phyloP scores from a whole-genome alignment of 352 stramenopile species.

The Stephanocyclus meneghinianus region DNA sequence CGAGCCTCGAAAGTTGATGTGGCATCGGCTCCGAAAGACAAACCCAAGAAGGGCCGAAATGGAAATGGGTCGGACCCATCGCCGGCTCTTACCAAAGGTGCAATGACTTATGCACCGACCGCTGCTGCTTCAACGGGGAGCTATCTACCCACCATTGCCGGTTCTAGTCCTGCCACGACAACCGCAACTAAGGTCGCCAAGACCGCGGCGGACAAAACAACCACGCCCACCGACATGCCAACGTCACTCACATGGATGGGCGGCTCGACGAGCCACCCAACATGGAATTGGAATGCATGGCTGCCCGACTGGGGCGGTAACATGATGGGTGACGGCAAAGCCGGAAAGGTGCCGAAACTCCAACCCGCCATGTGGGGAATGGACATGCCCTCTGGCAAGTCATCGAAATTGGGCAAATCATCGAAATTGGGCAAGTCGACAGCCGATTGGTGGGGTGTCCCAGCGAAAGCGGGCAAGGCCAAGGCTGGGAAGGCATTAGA shows the following conservation, averaged over 20 bases:
- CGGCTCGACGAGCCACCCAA: neutral
- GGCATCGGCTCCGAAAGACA: neutral
- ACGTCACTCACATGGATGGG: neutral
- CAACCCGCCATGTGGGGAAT: no score
- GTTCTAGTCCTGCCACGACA: neutral
- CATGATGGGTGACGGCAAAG: neutral
- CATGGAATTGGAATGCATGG: neutral
- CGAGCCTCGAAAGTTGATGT: neutral
- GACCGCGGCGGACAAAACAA: neutral
- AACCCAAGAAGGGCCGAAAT: neutral
- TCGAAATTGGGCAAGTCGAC: neutral
- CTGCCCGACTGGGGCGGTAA: neutral
- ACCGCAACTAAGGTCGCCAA: neutral
- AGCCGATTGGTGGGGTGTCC: neutral
- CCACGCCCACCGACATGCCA: neutral
- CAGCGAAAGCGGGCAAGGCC: neutral
- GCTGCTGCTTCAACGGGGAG: neutral
- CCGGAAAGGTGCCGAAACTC: neutral
- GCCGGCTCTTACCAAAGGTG: neutral
- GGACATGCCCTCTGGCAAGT: conserved; percentile 4
- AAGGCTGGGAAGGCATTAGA: neutral
- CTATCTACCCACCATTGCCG: neutral
- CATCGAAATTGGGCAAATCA: neutral
- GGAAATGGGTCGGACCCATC: neutral
- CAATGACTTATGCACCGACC: neutral